Percentiles rank a stretch among this genome's conserved stretches.
phyloP scores from a whole-genome alignment of 192 early-diverging fungal species.

The Phycomyces blakesleeanus region DNA sequence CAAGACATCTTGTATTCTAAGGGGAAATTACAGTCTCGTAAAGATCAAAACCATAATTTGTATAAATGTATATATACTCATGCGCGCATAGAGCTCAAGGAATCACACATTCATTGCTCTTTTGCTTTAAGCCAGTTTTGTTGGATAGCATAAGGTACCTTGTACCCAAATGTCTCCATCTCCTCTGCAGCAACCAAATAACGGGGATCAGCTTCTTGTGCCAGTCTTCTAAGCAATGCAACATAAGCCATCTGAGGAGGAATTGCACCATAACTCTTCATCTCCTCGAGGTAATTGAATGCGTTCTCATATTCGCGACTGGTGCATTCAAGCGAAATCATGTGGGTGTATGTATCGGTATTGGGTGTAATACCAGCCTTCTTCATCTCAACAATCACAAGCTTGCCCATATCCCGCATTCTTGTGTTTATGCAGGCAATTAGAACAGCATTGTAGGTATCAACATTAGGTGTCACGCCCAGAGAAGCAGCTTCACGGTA shows the following conservation, averaged over 20 bases:
- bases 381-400: constrained; percentile 48
- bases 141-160: background rate
- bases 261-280: constrained; percentile 59
- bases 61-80: too few species aligned
- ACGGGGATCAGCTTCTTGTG: constrained; percentile 55
- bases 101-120: too few species aligned
- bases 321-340: constrained; percentile 50
- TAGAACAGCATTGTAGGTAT: constrained; percentile 58
- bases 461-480: constrained; percentile 39
- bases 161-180: constrained; percentile 59
- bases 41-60: too few species aligned
- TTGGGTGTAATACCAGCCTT: constrained; percentile 46
- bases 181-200: constrained; percentile 56
- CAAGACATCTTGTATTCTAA: too few species aligned
- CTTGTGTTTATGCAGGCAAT: constrained; percentile 43
- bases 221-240: constrained; percentile 52
- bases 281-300: constrained; percentile 69
- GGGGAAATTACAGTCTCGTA: too few species aligned
- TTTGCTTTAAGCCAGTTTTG: too few species aligned
- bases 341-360: constrained; percentile 45
- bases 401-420: constrained; percentile 50
- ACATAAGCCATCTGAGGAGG: constrained; percentile 51
- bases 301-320: constrained; percentile 70
- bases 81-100: too few species aligned
- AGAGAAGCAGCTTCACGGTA: constrained; percentile 43